Conservation (phyloP, 441 rosid genomes). For the Macaranga tanarius region DNA sequence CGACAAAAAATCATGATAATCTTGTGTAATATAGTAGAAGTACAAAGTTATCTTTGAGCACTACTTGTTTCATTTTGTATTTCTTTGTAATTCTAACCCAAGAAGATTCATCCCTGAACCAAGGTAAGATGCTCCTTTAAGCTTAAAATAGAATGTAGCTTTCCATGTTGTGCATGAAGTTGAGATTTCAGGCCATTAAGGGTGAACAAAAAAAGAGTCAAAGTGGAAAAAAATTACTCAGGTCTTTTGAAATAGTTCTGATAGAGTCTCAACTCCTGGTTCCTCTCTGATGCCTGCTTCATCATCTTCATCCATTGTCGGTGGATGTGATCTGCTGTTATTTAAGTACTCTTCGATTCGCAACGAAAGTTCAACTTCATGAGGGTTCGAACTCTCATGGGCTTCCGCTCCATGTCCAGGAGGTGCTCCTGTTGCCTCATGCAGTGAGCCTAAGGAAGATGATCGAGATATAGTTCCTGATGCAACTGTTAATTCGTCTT, state of each 20-base stretch:
- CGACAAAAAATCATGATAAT: too few relatives aligned
- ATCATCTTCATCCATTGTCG: conserved; percentile 44
- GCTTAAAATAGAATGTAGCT: too few relatives aligned
- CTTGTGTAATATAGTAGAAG: too few relatives aligned
- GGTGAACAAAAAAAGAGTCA: neutral
- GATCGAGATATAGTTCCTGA: conserved; percentile 65
- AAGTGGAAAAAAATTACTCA: conserved; percentile 16
- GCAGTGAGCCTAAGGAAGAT: conserved; percentile 61
- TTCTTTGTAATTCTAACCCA: too few relatives aligned
- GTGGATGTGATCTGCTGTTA: conserved; percentile 35
- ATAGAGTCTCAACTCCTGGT: conserved; percentile 48
- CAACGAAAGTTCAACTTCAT: conserved; percentile 39
- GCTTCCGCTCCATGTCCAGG: conserved; percentile 50
- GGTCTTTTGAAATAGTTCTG: conserved; percentile 61
- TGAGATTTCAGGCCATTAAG: neutral
- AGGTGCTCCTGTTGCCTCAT: conserved; percentile 58
- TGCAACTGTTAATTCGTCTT: conserved; percentile 74
- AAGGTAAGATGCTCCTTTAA: too few relatives aligned
- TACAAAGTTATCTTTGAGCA: too few relatives aligned
- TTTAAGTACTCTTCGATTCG: conserved; percentile 67
- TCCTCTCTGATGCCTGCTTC: conserved; percentile 33
- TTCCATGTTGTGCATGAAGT: neutral
- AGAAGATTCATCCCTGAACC: too few relatives aligned
- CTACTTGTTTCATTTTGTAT: too few relatives aligned
- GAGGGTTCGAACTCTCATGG: conserved; percentile 31